Percentiles rank a stretch among this genome's conserved stretches.
Evolutionary conservation across 2,329 filamentous ascomycete species (phyloP).

Genomic region (Pyrenochaeta sp.): DNA sequence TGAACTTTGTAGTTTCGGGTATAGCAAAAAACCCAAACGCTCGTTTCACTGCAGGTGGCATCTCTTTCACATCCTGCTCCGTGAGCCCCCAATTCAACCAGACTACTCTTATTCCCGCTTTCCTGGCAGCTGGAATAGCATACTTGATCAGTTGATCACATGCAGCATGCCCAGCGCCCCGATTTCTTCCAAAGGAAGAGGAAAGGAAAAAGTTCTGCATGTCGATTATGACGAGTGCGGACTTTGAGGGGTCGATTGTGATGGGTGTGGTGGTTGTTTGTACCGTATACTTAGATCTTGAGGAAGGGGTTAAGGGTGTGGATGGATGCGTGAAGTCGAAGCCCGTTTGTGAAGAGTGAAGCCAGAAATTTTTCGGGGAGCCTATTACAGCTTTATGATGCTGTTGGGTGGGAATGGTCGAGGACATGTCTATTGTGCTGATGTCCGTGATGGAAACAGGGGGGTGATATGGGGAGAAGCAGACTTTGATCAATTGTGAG

Average conservation of each 20-base stretch:
- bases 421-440: slow-evolving; percentile 5
- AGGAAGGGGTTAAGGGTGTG: slow-evolving; percentile 3
- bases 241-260: slow-evolving; percentile 50
- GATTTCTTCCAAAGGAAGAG: slow-evolving; percentile 48
- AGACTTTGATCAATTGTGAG: no score
- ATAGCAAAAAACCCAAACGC: slow-evolving; percentile 46
- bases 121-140: slow-evolving; percentile 51
- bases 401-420: slow-evolving; percentile 1
- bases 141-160: slow-evolving; percentile 41
- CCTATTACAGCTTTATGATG: slow-evolving; percentile 53
- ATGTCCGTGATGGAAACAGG: no score
- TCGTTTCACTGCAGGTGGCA: slow-evolving; percentile 51
- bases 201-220: slow-evolving; percentile 64
- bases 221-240: slow-evolving; percentile 62
- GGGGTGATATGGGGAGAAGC: no score
- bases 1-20: slow-evolving; percentile 6
- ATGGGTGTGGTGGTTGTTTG: slow-evolving; percentile 1
- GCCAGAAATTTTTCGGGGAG: slow-evolving; percentile 17
- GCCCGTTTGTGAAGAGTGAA: slow-evolving; percentile 6
- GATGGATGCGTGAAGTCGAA: slow-evolving; percentile 15
- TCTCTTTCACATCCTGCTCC: slow-evolving; percentile 44
- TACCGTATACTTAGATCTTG: slow-evolving; percentile 6
- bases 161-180: slow-evolving; percentile 32
- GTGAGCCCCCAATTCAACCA: slow-evolving; percentile 56
- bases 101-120: slow-evolving; percentile 49